Percentiles rank a stretch among this genome's conserved stretches.
These are phyloP conservation scores for Solanum okadae DNA, from an alignment of 257 asterid species.

Conservation along the genomic window DNA sequence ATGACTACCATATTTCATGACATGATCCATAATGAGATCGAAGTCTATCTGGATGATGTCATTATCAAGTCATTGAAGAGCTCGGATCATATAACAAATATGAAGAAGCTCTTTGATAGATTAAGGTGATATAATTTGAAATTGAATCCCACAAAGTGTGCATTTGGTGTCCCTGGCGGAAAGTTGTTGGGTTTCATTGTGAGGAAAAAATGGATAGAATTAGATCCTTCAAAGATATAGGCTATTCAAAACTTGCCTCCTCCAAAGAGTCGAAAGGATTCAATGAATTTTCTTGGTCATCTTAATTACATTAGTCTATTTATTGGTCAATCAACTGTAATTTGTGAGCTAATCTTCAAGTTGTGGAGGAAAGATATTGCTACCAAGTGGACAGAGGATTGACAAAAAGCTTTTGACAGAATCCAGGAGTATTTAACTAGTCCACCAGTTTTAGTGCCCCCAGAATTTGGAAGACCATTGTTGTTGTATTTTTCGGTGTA, in stretches of 20 bases:
- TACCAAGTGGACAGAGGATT: background rate
- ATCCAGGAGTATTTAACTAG: background rate
- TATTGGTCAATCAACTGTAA: too few species aligned
- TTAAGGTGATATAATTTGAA: too few species aligned
- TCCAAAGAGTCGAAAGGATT: too few species aligned
- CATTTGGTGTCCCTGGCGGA: background rate
- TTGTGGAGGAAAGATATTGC: background rate
- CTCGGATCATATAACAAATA: too few species aligned
- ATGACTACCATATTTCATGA: background rate
- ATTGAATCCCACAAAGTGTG: background rate
- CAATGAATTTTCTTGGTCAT: too few species aligned
- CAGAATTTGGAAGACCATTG: background rate
- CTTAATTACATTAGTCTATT: too few species aligned
- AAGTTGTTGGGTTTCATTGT: background rate
- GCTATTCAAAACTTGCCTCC: background rate
- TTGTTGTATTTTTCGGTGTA: accelerated
- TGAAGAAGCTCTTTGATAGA: too few species aligned
- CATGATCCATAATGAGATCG: too few species aligned
- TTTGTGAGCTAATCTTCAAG: background rate
- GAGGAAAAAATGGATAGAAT: background rate
- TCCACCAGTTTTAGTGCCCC: background rate
- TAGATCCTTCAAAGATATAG: background rate
- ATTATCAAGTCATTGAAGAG: too few species aligned
- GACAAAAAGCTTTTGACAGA: background rate
- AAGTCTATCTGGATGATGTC: background rate